A percentile compares a stretch with the other conserved stretches of the same genome.
These are phyloP conservation scores for Dacryopinax primogenitus DNA, from an alignment of 768 basidiomycete species.

Conservation along the genomic window DNA sequence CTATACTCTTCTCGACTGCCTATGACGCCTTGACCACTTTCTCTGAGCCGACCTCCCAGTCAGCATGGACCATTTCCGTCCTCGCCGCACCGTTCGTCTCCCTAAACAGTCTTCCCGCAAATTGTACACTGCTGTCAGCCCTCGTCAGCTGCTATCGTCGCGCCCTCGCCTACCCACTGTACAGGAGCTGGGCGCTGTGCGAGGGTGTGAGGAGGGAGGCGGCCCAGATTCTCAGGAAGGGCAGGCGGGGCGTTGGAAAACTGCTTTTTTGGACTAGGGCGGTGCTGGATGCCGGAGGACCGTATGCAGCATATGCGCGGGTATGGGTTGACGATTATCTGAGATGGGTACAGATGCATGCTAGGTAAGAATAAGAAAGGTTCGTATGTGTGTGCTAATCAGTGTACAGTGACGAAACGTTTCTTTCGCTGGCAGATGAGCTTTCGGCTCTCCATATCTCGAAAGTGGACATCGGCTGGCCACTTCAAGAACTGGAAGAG, in stretches of 20 bases:
- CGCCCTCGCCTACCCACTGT: slow-evolving; percentile 60
- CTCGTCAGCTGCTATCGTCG: slow-evolving; percentile 60
- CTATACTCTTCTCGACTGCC: slow-evolving; percentile 63
- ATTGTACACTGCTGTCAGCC: slow-evolving; percentile 37
- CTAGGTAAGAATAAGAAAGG: slow-evolving; percentile 40
- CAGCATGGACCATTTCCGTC: slow-evolving; percentile 70
- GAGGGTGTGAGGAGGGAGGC: slow-evolving; percentile 56
- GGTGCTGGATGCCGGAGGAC: slow-evolving; percentile 68
- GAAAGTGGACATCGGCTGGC: slow-evolving; percentile 55
- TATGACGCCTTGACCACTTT: slow-evolving; percentile 72
- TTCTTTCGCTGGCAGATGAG: slow-evolving; percentile 36
- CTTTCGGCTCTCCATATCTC: slow-evolving; percentile 34
- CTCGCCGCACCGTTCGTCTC: slow-evolving; percentile 72
- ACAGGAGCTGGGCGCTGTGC: slow-evolving; percentile 62
- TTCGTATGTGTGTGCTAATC: neutral
- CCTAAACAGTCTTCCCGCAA: slow-evolving; percentile 55
- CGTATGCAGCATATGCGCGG: slow-evolving; percentile 79
- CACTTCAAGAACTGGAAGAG: slow-evolving; percentile 52
- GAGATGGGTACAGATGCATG: slow-evolving; percentile 59
- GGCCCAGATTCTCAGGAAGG: slow-evolving; percentile 42
- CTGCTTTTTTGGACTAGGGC: slow-evolving; percentile 59
- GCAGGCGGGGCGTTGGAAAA: slow-evolving; percentile 49
- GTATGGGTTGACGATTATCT: slow-evolving; percentile 79
- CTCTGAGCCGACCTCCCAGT: slow-evolving; percentile 71
- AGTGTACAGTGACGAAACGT: slow-evolving; percentile 40